Evolutionary conservation across 163 green algal genomes (phyloP).

Genomic region (Chlorella variabilis): DNA sequence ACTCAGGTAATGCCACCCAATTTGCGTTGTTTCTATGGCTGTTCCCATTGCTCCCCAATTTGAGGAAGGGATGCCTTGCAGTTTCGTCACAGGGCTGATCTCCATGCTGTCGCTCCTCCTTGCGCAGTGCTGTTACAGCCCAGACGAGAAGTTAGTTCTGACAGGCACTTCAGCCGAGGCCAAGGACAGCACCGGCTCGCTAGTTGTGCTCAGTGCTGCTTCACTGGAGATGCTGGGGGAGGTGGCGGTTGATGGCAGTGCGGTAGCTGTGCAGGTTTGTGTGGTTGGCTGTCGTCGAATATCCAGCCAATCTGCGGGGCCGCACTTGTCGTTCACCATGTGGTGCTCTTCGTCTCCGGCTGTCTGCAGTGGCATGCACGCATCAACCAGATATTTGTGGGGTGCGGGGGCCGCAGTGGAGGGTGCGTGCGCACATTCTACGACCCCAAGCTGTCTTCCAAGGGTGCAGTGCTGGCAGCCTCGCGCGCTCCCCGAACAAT

Average conservation of each 20-base stretch:
- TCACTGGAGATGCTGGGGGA: constrained; percentile 61
- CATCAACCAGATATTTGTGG: constrained; percentile 95
- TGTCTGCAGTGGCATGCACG: constrained; percentile 81
- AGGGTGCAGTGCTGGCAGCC: constrained; percentile 81
- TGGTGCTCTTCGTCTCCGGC: too few species aligned
- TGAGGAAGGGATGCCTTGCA: background rate
- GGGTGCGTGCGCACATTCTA: constrained; percentile 85
- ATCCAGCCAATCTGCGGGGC: too few species aligned
- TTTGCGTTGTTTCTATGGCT: too few species aligned
- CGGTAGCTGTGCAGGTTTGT: constrained; percentile 61
- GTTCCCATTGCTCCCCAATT: too few species aligned
- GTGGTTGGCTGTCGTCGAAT: background rate
- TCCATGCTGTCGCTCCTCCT: too few species aligned
- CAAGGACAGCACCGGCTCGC: constrained; percentile 23
- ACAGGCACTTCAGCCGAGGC: constrained; percentile 63
- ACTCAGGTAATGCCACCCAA: constrained; percentile 56
- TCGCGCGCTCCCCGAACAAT: constrained; percentile 68
- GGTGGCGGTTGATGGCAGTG: constrained; percentile 77
- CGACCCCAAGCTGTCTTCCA: constrained; percentile 72
- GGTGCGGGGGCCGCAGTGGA: constrained; percentile 75
- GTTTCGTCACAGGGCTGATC: background rate
- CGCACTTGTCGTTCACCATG: too few species aligned
- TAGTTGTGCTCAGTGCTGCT: constrained; percentile 40
- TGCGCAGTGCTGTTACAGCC: constrained; percentile 70
- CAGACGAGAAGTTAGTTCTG: constrained; percentile 77